Base-by-base conservation (phyloP, 2,329 filamentous ascomycete genomes). In the Fusarium sp. region DNA sequence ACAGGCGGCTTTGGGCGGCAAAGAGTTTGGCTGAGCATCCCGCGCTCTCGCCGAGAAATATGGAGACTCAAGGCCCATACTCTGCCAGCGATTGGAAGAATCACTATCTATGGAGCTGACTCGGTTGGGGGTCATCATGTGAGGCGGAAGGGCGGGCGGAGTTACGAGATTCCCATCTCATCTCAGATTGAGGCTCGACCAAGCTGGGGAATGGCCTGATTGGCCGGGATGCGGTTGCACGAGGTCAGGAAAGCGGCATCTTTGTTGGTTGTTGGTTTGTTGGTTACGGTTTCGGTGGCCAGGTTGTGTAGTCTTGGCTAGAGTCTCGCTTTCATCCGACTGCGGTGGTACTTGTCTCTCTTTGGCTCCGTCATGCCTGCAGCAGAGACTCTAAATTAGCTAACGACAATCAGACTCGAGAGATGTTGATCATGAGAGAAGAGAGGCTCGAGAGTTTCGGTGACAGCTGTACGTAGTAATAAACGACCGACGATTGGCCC, bases 401-500 rank as follows among this genome's bases (percentile, higher is more conserved):
- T 23, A 23, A 23, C 23, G 23, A 23, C 4, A 23, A 23, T 23
- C 23, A 23, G 23, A 23, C 23, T 23, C 23, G 5, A 23, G 23
- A 23, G 23, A 23, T 4, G 23, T 23, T 23, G 23, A 23, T 23
- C 23, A 23, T 23, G 23, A 23, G 23, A 23, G 23, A 23, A 23
- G 23, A 23, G 23, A 23, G 23, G 23, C 23, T 23, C 23, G 23
- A 23, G 23, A 23, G 23, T 23, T 23, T 23, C 23, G 23, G 23
- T 23, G 23, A 23, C 23, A 23, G 23, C 23, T 23, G 23, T 23
- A 23, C 4, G 23, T 48, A 27, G 59, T 72, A 75, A 75, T 73
- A 65, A 48, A 44, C 10, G 52, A 10, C 16, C 59, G 48, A 54
- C 56, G 9, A 75, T 75, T 75, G 71, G 73, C 44, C 53, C 39